Conservation (phyloP, 78 protist genomes). For the Capsaspora owczarzaki region DNA sequence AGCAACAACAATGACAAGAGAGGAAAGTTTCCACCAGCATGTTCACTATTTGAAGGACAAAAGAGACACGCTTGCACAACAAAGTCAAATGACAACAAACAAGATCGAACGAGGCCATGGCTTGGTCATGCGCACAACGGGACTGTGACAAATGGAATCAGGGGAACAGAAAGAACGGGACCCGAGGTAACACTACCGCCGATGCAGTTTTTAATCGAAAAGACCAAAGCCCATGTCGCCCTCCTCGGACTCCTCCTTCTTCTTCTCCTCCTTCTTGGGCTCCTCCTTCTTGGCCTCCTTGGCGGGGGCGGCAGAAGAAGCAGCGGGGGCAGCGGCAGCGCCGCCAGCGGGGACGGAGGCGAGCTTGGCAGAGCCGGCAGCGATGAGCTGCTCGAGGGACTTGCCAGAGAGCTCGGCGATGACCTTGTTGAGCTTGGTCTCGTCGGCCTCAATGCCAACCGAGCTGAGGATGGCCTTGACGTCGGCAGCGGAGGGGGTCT, state of each 20-base stretch:
- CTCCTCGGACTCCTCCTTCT: neutral
- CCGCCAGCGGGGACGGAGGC: constrained; percentile 51
- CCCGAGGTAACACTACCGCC: neutral
- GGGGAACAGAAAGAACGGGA: neutral
- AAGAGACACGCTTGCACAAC: no score
- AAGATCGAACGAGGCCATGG: no score
- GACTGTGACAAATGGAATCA: no score
- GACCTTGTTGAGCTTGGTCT: constrained; percentile 15
- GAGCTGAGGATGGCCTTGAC: constrained; percentile 47
- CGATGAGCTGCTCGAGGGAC: constrained; percentile 45
- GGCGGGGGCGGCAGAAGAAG: constrained; percentile 33
- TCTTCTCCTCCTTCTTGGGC: constrained; percentile 10
- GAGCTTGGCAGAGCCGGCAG: constrained; percentile 49
- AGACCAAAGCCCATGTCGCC: constrained; percentile 45
- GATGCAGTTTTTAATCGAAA: constrained; percentile 19
- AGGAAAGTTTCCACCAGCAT: no score
- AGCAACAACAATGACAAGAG: no score
- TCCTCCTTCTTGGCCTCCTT: constrained; percentile 11
- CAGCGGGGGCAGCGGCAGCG: constrained; percentile 38
- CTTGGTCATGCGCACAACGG: no score
- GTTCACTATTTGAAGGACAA: no score
- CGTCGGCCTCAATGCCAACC: constrained; percentile 53
- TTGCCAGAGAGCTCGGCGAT: constrained; percentile 53
- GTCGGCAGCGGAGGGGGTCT: constrained; percentile 38
- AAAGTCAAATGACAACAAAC: no score